phyloP scores from a whole-genome alignment of 768 basidiomycete genomes.

The Boletus reticulatus region DNA sequence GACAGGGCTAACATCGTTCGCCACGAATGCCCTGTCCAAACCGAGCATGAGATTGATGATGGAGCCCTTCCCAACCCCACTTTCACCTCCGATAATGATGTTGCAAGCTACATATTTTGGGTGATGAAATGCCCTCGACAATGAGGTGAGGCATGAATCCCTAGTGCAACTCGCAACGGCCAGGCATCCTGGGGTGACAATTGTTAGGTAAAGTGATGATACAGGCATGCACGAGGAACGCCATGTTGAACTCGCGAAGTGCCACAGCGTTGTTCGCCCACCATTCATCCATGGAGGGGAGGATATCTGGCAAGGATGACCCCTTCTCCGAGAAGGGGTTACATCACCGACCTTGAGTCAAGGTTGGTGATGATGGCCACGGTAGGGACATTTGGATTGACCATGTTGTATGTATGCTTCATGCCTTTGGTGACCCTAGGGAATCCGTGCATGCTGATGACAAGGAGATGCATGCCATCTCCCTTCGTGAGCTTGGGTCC shows the following conservation, averaged over 20 bases:
- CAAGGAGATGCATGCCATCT: constrained; percentile 23
- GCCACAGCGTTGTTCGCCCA: constrained; percentile 32
- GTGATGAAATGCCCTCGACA: constrained; percentile 17
- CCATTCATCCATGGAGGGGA: constrained; percentile 36
- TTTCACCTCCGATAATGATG: constrained; percentile 24
- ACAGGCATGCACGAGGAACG: constrained; percentile 28
- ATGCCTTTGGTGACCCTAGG: constrained; percentile 25
- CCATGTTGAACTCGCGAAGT: constrained; percentile 32
- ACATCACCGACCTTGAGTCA: no score
- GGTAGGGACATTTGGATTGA: constrained; percentile 18
- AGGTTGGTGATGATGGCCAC: constrained; percentile 32
- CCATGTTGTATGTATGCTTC: constrained; percentile 25
- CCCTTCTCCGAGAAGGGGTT: no score
- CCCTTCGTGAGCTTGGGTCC: constrained; percentile 10
- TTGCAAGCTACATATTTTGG: constrained; percentile 22
- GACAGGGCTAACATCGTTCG: constrained; percentile 16
- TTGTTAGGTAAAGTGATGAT: constrained; percentile 19
- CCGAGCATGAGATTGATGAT: constrained; percentile 26
- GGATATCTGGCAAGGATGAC: constrained; percentile 12
- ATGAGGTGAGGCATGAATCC: constrained; percentile 14
- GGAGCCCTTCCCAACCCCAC: constrained; percentile 30
- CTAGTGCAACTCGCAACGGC: constrained; percentile 18
- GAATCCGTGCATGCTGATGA: constrained; percentile 28
- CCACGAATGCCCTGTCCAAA: constrained; percentile 17
- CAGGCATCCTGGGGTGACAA: constrained; percentile 20